phyloP scores from a whole-genome alignment of 2,329 filamentous ascomycete species.

The Claviceps monticola region DNA sequence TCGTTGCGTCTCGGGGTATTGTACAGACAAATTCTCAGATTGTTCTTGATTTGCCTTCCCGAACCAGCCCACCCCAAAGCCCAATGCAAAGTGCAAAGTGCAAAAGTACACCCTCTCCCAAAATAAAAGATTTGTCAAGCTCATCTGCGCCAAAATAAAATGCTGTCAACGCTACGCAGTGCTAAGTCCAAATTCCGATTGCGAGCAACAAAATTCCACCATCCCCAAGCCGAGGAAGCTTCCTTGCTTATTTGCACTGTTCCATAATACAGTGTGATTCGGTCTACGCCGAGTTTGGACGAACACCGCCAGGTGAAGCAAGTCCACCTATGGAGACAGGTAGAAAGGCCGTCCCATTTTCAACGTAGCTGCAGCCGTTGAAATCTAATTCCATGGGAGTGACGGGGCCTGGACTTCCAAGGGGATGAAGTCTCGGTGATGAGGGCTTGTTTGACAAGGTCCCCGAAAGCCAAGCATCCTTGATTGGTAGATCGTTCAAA shows the following conservation, averaged over 20 bases:
- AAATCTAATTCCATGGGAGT: conserved; percentile 45
- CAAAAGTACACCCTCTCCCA: too few relatives aligned
- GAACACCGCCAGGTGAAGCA: background rate
- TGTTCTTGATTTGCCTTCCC: background rate
- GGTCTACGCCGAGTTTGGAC: background rate
- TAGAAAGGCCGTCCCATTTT: conserved; percentile 4
- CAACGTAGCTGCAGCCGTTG: conserved; percentile 24
- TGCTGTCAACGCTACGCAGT: background rate
- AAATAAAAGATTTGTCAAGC: background rate
- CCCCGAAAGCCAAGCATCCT: conserved; percentile 24
- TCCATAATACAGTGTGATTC: background rate
- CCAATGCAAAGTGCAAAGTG: background rate
- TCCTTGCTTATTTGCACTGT: too few relatives aligned
- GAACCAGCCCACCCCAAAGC: background rate
- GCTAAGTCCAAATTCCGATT: background rate
- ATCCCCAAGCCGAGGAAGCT: background rate
- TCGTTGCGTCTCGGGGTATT: background rate
- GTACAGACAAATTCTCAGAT: background rate
- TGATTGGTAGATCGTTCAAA: conserved; percentile 21
- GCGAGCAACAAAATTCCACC: background rate
- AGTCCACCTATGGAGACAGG: background rate
- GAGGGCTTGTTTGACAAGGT: conserved; percentile 30
- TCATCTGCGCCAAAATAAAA: background rate
- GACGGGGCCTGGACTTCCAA: conserved; percentile 46
- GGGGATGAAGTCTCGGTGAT: conserved; percentile 35